phyloP scores from a whole-genome alignment of 2,329 filamentous ascomycete genomes.

The Tolypocladium inflatum region DNA sequence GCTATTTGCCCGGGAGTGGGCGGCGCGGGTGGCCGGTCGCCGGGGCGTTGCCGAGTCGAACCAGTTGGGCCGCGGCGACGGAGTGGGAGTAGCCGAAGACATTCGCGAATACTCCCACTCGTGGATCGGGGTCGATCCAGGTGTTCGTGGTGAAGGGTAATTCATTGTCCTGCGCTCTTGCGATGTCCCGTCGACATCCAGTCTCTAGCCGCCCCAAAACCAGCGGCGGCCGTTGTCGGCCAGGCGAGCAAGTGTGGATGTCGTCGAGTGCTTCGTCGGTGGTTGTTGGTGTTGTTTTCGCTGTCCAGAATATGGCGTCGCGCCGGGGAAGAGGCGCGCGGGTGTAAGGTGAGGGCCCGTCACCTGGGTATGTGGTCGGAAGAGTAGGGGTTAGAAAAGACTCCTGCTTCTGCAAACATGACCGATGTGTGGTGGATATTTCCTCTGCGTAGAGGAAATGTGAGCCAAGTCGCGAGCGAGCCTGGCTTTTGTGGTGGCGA shows the following conservation, averaged over 20 bases:
- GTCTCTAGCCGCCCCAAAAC: not conserved
- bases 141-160: constrained; percentile 29
- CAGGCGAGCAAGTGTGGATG: not conserved
- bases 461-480: constrained; percentile 18
- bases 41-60: constrained; percentile 38
- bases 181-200: constrained; percentile 22
- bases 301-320: not conserved
- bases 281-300: not conserved
- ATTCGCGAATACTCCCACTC: constrained; percentile 45
- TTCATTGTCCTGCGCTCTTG: constrained; percentile 27
- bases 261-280: not conserved
- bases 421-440: constrained; percentile 24
- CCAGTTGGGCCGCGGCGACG: constrained; percentile 44
- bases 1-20: constrained; percentile 26
- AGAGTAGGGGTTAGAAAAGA: constrained; percentile 43
- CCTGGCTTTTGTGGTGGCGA: constrained; percentile 13
- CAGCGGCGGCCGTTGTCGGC: not conserved
- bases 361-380: constrained; percentile 55
- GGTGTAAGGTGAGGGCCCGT: constrained; percentile 40
- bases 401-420: constrained; percentile 49
- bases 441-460: constrained; percentile 19
- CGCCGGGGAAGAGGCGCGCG: constrained; percentile 17
- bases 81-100: constrained; percentile 46
- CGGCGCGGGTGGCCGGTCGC: constrained; percentile 44
- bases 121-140: constrained; percentile 37